Conservation (phyloP, 257 asterid genomes). For the Solanum appendiculatum region DNA sequence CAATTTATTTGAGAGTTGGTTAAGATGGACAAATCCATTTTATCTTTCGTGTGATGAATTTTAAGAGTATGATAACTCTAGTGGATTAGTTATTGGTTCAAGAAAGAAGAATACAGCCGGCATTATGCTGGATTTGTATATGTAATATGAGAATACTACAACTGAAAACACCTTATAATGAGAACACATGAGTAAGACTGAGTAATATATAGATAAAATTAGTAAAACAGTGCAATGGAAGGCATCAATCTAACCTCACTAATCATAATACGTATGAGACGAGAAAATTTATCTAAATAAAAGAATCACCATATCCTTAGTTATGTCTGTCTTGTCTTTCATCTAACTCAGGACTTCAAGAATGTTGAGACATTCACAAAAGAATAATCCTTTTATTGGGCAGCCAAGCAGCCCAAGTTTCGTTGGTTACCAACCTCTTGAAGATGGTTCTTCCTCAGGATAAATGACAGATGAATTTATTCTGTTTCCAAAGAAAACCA, state of each 20-base stretch:
- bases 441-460: neutral
- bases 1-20: neutral
- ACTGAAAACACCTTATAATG: neutral
- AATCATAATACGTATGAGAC: neutral
- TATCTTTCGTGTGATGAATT: neutral
- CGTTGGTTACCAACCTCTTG: neutral
- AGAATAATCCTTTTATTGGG: neutral
- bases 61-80: neutral
- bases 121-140: neutral
- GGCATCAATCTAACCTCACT: neutral
- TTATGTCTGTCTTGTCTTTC: neutral
- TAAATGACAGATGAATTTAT: neutral
- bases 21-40: neutral
- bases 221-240: neutral
- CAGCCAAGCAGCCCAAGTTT: neutral
- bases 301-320: neutral
- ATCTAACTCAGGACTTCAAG: neutral
- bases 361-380: neutral
- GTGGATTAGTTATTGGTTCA: neutral
- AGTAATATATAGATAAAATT: neutral
- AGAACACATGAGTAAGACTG: neutral
- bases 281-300: neutral
- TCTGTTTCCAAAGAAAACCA: neutral
- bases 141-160: neutral
- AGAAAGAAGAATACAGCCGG: neutral